Percentiles rank a stretch among this genome's conserved stretches.
These are phyloP conservation scores for Aureobasidium sp. DNA, from an alignment of 2,329 filamentous ascomycete species.

Conservation along the genomic window DNA sequence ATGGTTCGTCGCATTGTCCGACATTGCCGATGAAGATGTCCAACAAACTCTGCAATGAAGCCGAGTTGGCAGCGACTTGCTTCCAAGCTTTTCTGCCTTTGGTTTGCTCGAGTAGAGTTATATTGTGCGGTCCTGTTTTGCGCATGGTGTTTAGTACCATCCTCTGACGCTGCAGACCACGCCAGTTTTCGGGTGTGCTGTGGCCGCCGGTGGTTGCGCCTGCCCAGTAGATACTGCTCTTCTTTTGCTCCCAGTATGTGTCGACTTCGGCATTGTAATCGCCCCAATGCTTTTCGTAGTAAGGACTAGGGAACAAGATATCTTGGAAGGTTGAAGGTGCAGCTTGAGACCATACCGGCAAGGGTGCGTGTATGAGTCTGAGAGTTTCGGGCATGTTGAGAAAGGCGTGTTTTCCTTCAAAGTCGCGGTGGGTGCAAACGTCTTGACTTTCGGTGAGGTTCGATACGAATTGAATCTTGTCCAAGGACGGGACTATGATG, in stretches of 20 bases:
- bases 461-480: not conserved
- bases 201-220: not conserved
- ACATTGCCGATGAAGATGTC: slow-evolving; percentile 35
- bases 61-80: not conserved
- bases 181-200: not conserved
- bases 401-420: not conserved
- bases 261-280: not conserved
- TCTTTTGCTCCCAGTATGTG: not conserved
- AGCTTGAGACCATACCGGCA: not conserved
- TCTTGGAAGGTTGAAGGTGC: not conserved
- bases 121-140: not conserved
- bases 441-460: not conserved
- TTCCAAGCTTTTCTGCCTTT: not conserved
- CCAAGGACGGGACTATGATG: slow-evolving; percentile 30
- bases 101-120: not conserved
- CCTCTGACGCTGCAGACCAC: not conserved
- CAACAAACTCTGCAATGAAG: not conserved
- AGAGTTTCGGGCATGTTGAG: not conserved
- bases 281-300: not conserved
- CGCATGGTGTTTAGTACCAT: not conserved
- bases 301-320: not conserved
- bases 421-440: not conserved
- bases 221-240: not conserved
- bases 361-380: not conserved
- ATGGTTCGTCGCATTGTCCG: slow-evolving; percentile 34